Percentiles rank a stretch among this genome's conserved stretches.
These are phyloP conservation scores for Ustilago hordei DNA, from an alignment of 1,284 basidiomycete species.

Conservation along the genomic window DNA sequence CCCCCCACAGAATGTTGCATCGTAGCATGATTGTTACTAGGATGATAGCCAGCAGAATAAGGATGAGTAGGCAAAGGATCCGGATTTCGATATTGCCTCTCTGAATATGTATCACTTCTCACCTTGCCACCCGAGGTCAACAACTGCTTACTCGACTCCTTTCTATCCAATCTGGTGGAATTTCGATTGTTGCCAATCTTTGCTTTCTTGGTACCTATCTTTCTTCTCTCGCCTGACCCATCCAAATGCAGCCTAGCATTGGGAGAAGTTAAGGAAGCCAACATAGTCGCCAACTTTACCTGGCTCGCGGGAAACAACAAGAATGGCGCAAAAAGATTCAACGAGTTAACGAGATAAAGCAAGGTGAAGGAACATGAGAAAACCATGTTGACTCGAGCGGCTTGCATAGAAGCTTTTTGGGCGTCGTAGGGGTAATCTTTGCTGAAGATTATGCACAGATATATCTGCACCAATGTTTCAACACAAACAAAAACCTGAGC, in stretches of 20 bases:
- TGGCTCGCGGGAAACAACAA: slow-evolving; percentile 34
- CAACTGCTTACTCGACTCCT: slow-evolving; percentile 6
- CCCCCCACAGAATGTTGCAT: not conserved
- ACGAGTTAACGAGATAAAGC: slow-evolving; percentile 28
- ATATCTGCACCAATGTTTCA: slow-evolving; percentile 7
- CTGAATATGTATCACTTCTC: slow-evolving; percentile 14
- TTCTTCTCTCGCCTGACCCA: not conserved
- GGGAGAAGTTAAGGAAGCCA: slow-evolving; percentile 1
- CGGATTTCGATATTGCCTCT: not conserved
- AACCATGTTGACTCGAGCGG: slow-evolving; percentile 10
- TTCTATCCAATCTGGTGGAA: slow-evolving; percentile 3
- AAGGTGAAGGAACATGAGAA: slow-evolving; percentile 20
- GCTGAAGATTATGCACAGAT: not conserved
- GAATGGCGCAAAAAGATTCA: slow-evolving; percentile 43
- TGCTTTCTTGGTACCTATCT: not conserved
- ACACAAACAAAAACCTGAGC: not conserved
- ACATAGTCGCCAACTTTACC: slow-evolving; percentile 32
- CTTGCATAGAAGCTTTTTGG: slow-evolving; percentile 4
- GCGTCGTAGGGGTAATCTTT: slow-evolving; percentile 14
- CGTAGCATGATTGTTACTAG: not conserved
- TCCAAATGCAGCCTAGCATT: not conserved
- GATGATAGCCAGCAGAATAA: not conserved
- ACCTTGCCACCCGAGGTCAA: slow-evolving; percentile 1
- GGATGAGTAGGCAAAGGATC: not conserved
- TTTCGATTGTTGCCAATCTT: not conserved